Percentiles rank a stretch among this genome's conserved stretches.
phyloP scores from a whole-genome alignment of 768 basidiomycete genomes.

The Sistotremastrum niveocremeum region DNA sequence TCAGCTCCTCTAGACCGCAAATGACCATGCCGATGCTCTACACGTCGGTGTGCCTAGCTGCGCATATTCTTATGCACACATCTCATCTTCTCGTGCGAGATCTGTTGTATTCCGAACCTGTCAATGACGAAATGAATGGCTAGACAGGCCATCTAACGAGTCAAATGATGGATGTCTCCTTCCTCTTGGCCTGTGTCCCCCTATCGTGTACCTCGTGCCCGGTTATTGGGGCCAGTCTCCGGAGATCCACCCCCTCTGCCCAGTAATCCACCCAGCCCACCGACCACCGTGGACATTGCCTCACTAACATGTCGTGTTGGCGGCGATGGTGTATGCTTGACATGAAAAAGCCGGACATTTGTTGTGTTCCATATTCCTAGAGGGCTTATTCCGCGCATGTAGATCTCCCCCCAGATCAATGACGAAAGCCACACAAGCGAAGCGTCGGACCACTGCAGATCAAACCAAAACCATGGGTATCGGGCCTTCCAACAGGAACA shows the following conservation, averaged over 20 bases:
- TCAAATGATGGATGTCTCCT: too few relatives aligned
- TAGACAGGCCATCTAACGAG: too few relatives aligned
- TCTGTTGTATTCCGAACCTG: too few relatives aligned
- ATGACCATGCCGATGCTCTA: too few relatives aligned
- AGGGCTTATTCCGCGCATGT: conserved; percentile 78
- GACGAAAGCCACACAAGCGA: conserved; percentile 88
- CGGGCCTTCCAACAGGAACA: neutral
- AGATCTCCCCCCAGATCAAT: conserved; percentile 91
- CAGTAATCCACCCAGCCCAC: conserved; percentile 33
- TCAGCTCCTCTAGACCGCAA: too few relatives aligned
- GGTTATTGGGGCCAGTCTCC: too few relatives aligned
- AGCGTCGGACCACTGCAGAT: conserved; percentile 77
- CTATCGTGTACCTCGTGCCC: too few relatives aligned
- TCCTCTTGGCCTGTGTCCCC: too few relatives aligned
- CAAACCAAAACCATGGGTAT: conserved; percentile 3
- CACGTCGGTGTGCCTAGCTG: too few relatives aligned
- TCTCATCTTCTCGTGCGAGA: too few relatives aligned
- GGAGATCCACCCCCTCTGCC: neutral
- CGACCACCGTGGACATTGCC: conserved; percentile 68
- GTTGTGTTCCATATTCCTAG: conserved; percentile 87
- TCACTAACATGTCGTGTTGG: conserved; percentile 64
- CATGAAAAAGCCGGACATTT: conserved; percentile 78
- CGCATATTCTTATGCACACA: too few relatives aligned
- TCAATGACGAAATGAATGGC: too few relatives aligned
- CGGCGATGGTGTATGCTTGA: conserved; percentile 60